Evolutionary conservation across 768 basidiomycete species (phyloP).

Genomic region (Tulasnella sp.): DNA sequence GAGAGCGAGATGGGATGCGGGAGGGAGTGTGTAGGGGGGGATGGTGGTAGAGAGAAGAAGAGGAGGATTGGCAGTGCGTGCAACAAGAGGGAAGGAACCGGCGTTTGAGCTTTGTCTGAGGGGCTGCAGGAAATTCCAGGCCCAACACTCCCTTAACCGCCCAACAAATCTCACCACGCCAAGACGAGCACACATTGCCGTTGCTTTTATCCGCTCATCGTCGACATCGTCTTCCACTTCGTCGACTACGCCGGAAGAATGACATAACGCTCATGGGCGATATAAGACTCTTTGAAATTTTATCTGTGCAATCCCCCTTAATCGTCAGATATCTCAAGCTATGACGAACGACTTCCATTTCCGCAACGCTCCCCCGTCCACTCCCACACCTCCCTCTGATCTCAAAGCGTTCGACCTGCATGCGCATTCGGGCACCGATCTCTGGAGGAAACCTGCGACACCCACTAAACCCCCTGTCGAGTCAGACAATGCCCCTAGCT

Average conservation of each 20-base stretch:
- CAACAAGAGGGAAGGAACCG: not conserved
- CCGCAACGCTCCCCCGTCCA: not conserved
- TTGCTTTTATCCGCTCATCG: not conserved
- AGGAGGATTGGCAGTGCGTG: not conserved
- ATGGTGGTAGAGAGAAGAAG: slow-evolving; percentile 1
- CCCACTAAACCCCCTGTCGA: slow-evolving; percentile 22
- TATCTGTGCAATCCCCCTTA: not conserved
- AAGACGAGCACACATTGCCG: not conserved
- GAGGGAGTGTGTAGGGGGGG: not conserved
- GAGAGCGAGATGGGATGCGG: not conserved
- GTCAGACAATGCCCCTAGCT: slow-evolving; percentile 25
- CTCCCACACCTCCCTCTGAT: not conserved
- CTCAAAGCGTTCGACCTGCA: slow-evolving; percentile 6
- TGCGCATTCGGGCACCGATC: slow-evolving; percentile 27
- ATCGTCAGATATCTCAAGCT: not conserved
- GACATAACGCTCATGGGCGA: not conserved
- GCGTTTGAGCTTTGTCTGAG: slow-evolving; percentile 5
- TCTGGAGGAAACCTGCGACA: slow-evolving; percentile 29
- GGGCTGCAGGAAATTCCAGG: not conserved
- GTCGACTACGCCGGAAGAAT: not conserved
- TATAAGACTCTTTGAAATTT: not conserved
- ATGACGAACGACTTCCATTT: not conserved
- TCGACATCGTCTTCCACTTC: not conserved
- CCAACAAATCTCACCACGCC: not conserved
- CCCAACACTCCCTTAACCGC: slow-evolving; percentile 4